Conservation (phyloP, 768 basidiomycete species). For the Gyrodon lividus region DNA sequence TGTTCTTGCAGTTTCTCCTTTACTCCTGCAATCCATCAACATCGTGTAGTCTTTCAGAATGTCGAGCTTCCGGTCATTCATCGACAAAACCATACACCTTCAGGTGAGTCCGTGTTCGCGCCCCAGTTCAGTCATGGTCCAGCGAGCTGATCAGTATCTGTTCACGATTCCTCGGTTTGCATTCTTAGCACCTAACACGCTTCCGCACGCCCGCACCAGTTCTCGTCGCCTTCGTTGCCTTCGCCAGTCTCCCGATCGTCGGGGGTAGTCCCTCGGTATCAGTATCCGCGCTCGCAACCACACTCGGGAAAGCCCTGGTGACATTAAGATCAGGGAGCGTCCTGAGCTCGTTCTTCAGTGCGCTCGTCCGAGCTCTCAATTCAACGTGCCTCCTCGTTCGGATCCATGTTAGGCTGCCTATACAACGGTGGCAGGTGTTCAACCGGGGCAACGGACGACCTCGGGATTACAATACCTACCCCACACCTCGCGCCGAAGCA, state of each 20-base stretch:
- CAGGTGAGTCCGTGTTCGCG: slow-evolving; percentile 7
- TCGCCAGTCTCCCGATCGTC: slow-evolving; percentile 11
- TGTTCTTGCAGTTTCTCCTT: neutral
- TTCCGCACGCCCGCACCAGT: slow-evolving; percentile 4
- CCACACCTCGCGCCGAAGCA: slow-evolving; percentile 25
- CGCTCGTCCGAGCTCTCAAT: slow-evolving; percentile 14
- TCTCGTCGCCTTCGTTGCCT: slow-evolving; percentile 8
- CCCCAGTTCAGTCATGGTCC: neutral
- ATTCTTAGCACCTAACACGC: slow-evolving; percentile 3
- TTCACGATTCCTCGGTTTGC: neutral
- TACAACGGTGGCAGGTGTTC: slow-evolving; percentile 10
- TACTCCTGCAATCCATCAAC: neutral
- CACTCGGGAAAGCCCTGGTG: slow-evolving; percentile 6
- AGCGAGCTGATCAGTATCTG: neutral
- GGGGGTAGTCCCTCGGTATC: neutral
- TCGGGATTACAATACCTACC: slow-evolving; percentile 15
- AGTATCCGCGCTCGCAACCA: neutral
- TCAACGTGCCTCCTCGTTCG: slow-evolving; percentile 15
- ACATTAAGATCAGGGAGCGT: slow-evolving; percentile 2
- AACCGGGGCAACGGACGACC: neutral
- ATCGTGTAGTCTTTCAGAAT: neutral
- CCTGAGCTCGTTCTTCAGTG: slow-evolving; percentile 7
- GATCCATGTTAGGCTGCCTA: slow-evolving; percentile 7
- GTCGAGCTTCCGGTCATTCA: slow-evolving; percentile 6
- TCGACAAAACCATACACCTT: slow-evolving; percentile 9